Base-by-base conservation (phyloP, 805 yeast genomes). In the Kodamaea kaohsiungensis region DNA sequence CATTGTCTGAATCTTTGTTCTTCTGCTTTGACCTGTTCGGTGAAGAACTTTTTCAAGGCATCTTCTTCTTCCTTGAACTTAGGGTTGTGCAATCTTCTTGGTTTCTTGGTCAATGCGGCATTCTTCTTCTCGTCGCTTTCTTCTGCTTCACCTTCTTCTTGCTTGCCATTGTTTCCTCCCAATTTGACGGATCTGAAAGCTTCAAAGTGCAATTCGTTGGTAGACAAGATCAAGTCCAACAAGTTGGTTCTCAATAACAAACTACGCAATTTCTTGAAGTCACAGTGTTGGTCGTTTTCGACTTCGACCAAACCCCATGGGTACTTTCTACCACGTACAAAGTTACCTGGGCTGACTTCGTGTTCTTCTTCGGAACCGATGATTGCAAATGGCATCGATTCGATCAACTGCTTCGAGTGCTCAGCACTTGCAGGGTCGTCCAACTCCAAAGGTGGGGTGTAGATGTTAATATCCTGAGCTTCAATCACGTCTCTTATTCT, bases 1-100 rank as follows among this genome's bases (percentile, higher is more conserved):
- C 99, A 95, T 78, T 93, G 97, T 79, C 96, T 89, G 73, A 95
- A 95, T 68, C 99, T 84, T 66, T 91, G 96, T 67, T 95, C 99
- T 76, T 95, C 99, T 48, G 89, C 89, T 76, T 93, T 92, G 56
- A 95, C 80, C 77, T 95, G 98, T 72, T 92, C 98, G 8, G 98
- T 93, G 75, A 95, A 95, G 71, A 89, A 89, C 75, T 89, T 88
- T 82, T 95, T 91, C 68, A 95, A 80, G 35, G 92, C 88, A 70
- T 90, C 95, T 73, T 95, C 99, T 71, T 93, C 98, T 73, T 95
- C 98, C 72, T 91, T 88, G 78, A 89, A 95, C 73, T 90, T 88
- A 49, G 98, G 98, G 71, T 95, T 92, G 65, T 76, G 81, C 51
- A 77, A 70, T 65, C 81, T 71, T 81, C 91, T 69, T 67, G 84